Conservation (phyloP, 306 rosid genomes). For the Lathyrus sativus region DNA sequence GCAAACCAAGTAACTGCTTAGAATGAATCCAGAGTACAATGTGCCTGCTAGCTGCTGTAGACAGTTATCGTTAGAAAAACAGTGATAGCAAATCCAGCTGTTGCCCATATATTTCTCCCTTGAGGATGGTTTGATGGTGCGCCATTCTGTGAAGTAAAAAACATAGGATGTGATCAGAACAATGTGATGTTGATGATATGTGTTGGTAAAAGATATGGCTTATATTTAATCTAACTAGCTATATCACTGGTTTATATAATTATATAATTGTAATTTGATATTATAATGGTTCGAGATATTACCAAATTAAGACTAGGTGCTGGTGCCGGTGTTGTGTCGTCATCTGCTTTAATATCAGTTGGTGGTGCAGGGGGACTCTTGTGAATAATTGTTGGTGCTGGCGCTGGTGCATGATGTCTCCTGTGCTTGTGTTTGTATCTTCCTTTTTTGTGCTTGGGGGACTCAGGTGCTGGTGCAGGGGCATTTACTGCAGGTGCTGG, state of each 20-base stretch:
- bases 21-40: conserved; percentile 39
- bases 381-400: conserved; percentile 55
- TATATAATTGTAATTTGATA: conserved; percentile 2
- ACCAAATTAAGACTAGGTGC: conserved; percentile 75
- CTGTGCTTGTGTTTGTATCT: conserved; percentile 63
- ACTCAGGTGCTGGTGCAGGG: conserved; percentile 54
- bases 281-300: conserved; percentile 36
- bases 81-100: conserved; percentile 52
- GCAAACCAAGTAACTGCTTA: conserved; percentile 35
- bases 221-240: not conserved
- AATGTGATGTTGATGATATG: conserved; percentile 9
- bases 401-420: conserved; percentile 72
- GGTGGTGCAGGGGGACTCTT: conserved; percentile 96
- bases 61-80: conserved; percentile 49
- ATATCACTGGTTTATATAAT: not conserved
- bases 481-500: conserved; percentile 47
- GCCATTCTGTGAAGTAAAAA: conserved; percentile 57
- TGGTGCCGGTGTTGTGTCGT: conserved; percentile 78
- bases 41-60: conserved; percentile 48
- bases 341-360: conserved; percentile 50
- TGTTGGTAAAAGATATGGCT: not conserved
- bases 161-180: conserved; percentile 22
- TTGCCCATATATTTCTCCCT: conserved; percentile 52
- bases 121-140: conserved; percentile 52
- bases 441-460: conserved; percentile 59